Conservation (phyloP, 2,329 filamentous ascomycete genomes). For the Penicillium sp. region DNA sequence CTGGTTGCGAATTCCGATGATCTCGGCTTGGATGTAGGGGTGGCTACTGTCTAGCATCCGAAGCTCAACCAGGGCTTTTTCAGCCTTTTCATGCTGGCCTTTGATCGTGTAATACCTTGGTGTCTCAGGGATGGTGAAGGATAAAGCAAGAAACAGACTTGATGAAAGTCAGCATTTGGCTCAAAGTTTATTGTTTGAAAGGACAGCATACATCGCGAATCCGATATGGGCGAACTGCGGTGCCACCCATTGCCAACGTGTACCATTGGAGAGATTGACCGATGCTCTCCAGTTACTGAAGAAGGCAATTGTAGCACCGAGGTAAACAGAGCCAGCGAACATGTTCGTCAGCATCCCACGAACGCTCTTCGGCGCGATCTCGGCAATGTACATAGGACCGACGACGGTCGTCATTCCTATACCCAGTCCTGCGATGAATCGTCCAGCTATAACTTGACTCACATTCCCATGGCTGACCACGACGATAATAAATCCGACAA, state of each 20-base stretch:
- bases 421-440: conserved; percentile 69
- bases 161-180: background rate
- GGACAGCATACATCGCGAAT: background rate
- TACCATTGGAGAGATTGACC: background rate
- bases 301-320: conserved; percentile 15
- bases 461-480: conserved; percentile 59
- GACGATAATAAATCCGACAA: conserved; percentile 63
- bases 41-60: background rate
- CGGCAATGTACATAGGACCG: conserved; percentile 30
- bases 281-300: conserved; percentile 13
- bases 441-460: conserved; percentile 64
- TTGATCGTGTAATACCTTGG: background rate
- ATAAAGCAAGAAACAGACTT: background rate
- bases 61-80: background rate
- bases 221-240: background rate
- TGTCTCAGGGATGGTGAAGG: too few species aligned
- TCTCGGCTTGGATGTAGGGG: background rate
- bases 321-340: conserved; percentile 9
- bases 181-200: too few species aligned
- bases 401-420: conserved; percentile 71
- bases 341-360: conserved; percentile 14
- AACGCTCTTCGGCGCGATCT: conserved; percentile 7
- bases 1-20: background rate
- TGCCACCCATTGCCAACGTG: background rate
- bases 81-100: background rate